Percentiles rank a stretch among this genome's conserved stretches.
Evolutionary conservation across 805 yeast species (phyloP).

Genomic region (Kurtzmaniella cleridarum): DNA sequence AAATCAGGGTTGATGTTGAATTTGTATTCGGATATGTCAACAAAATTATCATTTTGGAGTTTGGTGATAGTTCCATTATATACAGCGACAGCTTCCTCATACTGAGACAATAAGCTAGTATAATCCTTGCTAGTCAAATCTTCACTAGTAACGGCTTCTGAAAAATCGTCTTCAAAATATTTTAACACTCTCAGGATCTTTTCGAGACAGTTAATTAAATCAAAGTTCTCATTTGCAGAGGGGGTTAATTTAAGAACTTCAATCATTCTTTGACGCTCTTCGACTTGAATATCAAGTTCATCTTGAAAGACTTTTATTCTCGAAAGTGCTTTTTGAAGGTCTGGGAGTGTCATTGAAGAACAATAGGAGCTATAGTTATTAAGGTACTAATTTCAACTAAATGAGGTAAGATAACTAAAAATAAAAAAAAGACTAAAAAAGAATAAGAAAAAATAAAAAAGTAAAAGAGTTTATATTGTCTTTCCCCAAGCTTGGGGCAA

Average conservation of each 20-base stretch:
- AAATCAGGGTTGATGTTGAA: conserved; percentile 9
- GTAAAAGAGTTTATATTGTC: conserved; percentile 1
- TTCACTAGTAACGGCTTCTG: not conserved
- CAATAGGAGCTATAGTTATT: not conserved
- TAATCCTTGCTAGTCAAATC: conserved; percentile 4
- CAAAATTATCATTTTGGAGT: conserved; percentile 20
- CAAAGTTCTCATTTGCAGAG: conserved; percentile 34
- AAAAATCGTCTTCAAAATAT: conserved; percentile 26
- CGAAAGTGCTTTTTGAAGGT: conserved; percentile 14
- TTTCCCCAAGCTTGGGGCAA: too few species aligned
- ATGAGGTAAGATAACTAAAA: conserved; percentile 3
- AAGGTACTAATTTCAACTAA: not conserved
- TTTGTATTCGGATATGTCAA: conserved; percentile 27
- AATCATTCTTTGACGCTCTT: conserved; percentile 28
- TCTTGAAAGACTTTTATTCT: conserved; percentile 17
- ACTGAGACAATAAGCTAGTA: not conserved
- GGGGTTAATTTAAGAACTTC: conserved; percentile 29
- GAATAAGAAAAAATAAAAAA: too few species aligned
- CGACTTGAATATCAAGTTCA: conserved; percentile 23
- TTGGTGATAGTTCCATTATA: conserved; percentile 14
- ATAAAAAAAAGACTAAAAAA: not conserved
- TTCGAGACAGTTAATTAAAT: conserved; percentile 23
- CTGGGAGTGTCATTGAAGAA: conserved; percentile 9
- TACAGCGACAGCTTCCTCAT: conserved; percentile 1
- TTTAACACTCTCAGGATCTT: conserved; percentile 21